Base-by-base conservation (phyloP, 371 early-diverging fungal species). In the Mortierella sp. region DNA sequence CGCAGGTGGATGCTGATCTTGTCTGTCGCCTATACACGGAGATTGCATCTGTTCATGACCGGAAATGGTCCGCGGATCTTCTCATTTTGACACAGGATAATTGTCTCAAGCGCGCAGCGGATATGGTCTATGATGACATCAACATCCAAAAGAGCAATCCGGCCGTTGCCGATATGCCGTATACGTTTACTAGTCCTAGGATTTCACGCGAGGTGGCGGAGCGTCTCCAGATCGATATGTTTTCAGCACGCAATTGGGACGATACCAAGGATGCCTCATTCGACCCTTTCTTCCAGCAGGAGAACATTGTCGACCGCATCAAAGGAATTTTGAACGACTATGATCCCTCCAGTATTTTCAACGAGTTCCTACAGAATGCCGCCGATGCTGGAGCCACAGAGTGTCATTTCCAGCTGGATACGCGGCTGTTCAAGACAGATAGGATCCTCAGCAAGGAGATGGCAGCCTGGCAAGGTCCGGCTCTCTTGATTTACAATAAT, bases 301-400 rank as follows among this genome's bases (percentile, higher is more conserved):
- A 84, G 38, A 74, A 80, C 10, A 78, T 81, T 34, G 50, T 82
- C 0, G 78, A 68, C 42, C 76, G 80, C 24, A 82, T 79, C 60
- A 58, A 28, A 14, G 72, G 58, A 16, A 63, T 87, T 13, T 72
- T 88, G 14, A 82, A 87, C 74, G 88, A 88, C 77, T 88, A 87
- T 63, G 70, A 78, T 13, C 80, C 77, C 1, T 50, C 79, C 5
- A 86, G 75, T 42, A 78, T 88, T 34, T 77, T 89, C 38, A 55
- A 72, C 11, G 89, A 89, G 80, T 89, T 87, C 21, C 52, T 89
- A 9, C 89, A 89, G 72, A 89, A 89, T n/a, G 89, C 89, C 0
- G 87, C 85, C n/a, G 89, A 89, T 76, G 89, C 89, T n/a, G 80
- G 88, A 1, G 89, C 89, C 24, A 80, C 80, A 10, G 60, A 79